phyloP scores from a whole-genome alignment of 2,329 filamentous ascomycete genomes.

The Oidium heveae region DNA sequence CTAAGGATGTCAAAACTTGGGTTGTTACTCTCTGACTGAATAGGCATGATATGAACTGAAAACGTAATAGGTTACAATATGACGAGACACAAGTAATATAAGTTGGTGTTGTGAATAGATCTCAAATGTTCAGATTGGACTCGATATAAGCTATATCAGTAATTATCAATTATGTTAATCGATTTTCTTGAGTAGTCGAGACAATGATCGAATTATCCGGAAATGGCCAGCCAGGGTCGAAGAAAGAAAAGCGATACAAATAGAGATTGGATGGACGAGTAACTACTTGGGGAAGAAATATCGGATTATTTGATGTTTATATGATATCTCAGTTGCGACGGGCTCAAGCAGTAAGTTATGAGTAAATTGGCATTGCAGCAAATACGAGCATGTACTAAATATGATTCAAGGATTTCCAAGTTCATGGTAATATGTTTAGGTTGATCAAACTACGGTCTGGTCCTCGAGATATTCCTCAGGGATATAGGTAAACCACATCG shows the following conservation, averaged over 20 bases:
- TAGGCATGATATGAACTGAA: background rate
- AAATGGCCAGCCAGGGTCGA: background rate
- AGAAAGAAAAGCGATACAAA: background rate
- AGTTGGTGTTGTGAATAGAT: background rate
- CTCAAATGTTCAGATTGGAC: background rate
- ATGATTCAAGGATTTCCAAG: background rate
- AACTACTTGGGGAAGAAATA: background rate
- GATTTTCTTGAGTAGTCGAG: too few species aligned
- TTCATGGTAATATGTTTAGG: background rate
- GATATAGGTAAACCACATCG: background rate
- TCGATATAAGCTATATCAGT: too few species aligned
- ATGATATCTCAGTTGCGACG: too few species aligned
- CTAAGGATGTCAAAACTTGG: slow-evolving; percentile 52
- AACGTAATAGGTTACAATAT: background rate
- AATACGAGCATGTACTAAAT: background rate
- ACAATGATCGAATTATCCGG: too few species aligned
- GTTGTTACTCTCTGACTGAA: background rate
- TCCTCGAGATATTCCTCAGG: background rate
- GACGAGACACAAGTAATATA: background rate
- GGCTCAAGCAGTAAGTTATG: background rate
- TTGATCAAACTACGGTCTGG: background rate
- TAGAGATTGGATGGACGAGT: background rate
- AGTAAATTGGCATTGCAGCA: background rate
- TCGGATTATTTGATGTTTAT: background rate
- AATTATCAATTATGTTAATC: too few species aligned